These are phyloP conservation scores for Berkeleyomyces rouxiae DNA, from an alignment of 2,329 filamentous ascomycete species.

Conservation along the genomic window DNA sequence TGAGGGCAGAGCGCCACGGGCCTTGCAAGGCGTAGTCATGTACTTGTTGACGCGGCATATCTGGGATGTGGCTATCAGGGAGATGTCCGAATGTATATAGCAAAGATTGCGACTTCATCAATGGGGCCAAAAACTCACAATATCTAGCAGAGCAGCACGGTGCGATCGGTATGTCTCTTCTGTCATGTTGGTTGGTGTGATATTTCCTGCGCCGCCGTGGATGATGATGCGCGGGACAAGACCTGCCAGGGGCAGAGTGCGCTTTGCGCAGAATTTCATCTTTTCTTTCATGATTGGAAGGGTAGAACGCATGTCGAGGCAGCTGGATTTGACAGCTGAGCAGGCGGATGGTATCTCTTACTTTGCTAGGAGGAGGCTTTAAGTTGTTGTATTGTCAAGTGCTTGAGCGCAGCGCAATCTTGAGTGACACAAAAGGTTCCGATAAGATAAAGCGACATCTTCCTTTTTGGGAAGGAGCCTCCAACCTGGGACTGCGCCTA, in stretches of 20 bases:
- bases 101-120: not conserved
- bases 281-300: constrained; percentile 2
- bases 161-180: constrained; percentile 41
- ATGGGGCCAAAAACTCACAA: constrained; percentile 26
- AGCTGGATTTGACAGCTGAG: not conserved
- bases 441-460: not conserved
- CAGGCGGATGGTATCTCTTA: not conserved
- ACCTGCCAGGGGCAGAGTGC: not conserved
- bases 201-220: constrained; percentile 58
- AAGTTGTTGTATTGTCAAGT: not conserved
- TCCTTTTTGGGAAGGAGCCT: not conserved
- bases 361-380: too few relatives aligned
- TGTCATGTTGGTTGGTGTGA: constrained; percentile 41
- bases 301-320: not conserved
- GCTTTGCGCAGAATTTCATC: constrained; percentile 1
- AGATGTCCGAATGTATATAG: not conserved
- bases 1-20: constrained; percentile 24
- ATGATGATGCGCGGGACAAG: constrained; percentile 46
- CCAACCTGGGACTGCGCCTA: not conserved
- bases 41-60: constrained; percentile 29
- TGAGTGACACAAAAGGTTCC: not conserved
- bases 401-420: not conserved
- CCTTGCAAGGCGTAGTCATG: constrained; percentile 25
- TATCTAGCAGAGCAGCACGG: constrained; percentile 41
- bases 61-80: constrained; percentile 18